A percentile compares a stretch with the other conserved stretches of the same genome.
Conservation (phyloP, 257 asterid species). For the Solanum tarapatanum region DNA sequence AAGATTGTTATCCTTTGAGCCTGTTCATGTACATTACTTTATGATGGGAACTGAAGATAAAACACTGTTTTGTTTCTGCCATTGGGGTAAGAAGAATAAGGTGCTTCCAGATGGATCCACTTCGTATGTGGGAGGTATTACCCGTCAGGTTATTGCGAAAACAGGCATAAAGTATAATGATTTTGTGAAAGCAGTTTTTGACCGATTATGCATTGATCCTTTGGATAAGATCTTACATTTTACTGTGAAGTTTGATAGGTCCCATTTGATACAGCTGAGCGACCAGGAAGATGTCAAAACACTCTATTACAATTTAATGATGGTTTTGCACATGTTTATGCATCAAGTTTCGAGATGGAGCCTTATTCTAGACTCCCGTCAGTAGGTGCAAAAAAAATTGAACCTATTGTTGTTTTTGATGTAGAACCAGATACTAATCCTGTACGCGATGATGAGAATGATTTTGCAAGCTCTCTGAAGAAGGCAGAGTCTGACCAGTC, state of each 20-base stretch:
- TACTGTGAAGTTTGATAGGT: background rate
- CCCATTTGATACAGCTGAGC: background rate
- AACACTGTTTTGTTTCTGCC: background rate
- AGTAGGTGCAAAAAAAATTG: conserved; percentile 13
- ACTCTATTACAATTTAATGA: background rate
- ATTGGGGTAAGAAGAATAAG: background rate
- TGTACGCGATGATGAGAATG: conserved; percentile 19
- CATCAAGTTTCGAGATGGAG: background rate
- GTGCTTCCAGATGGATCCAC: background rate
- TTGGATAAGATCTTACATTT: background rate
- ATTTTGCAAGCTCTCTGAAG: conserved; percentile 18
- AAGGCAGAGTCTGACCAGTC: conserved; percentile 11
- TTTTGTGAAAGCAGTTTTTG: background rate
- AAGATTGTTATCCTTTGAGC: too few relatives aligned
- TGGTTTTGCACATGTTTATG: background rate
- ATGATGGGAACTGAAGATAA: background rate
- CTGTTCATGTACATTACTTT: background rate
- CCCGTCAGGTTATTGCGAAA: background rate
- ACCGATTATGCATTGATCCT: background rate
- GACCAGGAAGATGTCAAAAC: background rate
- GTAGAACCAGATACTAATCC: conserved; percentile 7
- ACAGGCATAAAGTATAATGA: background rate
- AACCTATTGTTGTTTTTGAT: conserved; percentile 25
- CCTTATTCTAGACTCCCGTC: background rate
- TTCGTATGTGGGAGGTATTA: background rate